Evolutionary conservation across 768 basidiomycete genomes (phyloP).

Genomic region (Russula griseocarnosa): DNA sequence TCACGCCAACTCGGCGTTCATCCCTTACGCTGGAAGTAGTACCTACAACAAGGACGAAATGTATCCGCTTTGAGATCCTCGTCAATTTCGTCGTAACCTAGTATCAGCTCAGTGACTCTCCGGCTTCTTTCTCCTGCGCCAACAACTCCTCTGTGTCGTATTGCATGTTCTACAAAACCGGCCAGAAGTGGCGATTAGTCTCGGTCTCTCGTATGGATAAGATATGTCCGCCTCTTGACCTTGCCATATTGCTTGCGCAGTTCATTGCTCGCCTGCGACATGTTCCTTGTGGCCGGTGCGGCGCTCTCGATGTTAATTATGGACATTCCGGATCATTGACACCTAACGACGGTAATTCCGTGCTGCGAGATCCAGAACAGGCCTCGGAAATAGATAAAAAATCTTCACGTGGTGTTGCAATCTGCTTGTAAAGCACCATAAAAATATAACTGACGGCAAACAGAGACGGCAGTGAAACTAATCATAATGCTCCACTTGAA

Average conservation of each 20-base stretch:
- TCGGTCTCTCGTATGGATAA: background rate
- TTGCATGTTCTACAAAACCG: conserved; percentile 68
- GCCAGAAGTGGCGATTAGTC: background rate
- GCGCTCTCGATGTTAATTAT: conserved; percentile 92
- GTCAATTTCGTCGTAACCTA: conserved; percentile 88
- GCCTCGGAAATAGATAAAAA: conserved; percentile 18
- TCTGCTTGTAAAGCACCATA: conserved; percentile 21
- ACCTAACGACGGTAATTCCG: conserved; percentile 20
- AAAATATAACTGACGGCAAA: conserved; percentile 14
- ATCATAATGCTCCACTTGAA: conserved; percentile 20
- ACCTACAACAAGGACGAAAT: background rate
- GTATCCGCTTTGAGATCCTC: conserved; percentile 92
- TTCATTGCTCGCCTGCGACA: conserved; percentile 94
- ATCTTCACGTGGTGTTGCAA: conserved; percentile 24
- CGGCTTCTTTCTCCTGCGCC: conserved; percentile 96
- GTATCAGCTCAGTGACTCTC: conserved; percentile 86
- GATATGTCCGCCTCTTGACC: conserved; percentile 65
- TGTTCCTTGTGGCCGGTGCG: conserved; percentile 92
- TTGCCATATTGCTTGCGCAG: conserved; percentile 96
- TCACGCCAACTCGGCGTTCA: conserved; percentile 61
- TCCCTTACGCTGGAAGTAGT: background rate
- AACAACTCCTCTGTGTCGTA: conserved; percentile 97
- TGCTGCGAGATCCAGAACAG: conserved; percentile 21
- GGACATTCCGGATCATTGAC: background rate
- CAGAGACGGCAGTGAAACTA: conserved; percentile 4